Evolutionary conservation across 169 alveolate genomes (phyloP).

Genomic region (Plasmodium inui): DNA sequence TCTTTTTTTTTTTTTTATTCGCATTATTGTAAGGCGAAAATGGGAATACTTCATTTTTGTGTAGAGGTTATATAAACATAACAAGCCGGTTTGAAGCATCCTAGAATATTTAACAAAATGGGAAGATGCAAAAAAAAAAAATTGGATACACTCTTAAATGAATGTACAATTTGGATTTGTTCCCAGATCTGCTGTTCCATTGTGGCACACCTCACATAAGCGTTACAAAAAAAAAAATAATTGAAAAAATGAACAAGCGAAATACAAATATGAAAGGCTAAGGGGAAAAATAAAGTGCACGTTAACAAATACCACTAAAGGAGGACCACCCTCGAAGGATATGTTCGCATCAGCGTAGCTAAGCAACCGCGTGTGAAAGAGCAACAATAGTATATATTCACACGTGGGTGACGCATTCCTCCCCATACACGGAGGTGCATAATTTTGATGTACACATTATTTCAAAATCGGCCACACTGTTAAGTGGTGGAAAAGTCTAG

Average conservation of each 20-base stretch:
- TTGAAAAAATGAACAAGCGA: not conserved
- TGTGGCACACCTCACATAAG: not conserved
- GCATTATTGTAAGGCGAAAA: not conserved
- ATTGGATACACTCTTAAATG: not conserved
- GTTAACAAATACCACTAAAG: not conserved
- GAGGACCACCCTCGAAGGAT: not conserved
- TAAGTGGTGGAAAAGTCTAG: not conserved
- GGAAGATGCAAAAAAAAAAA: not conserved
- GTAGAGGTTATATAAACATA: not conserved
- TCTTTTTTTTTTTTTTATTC: not conserved
- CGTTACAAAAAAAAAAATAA: not conserved
- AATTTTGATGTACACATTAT: not conserved
- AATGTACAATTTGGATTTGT: not conserved
- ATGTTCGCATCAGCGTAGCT: not conserved
- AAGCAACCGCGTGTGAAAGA: not conserved
- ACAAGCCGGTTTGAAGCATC: not conserved
- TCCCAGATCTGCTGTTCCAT: not conserved
- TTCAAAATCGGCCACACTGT: not conserved
- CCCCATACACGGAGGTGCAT: not conserved
- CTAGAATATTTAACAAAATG: not conserved
- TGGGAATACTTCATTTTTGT: not conserved
- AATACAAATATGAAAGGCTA: not conserved
- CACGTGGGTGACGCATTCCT: not conserved
- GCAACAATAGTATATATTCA: not conserved
- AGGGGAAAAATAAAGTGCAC: not conserved